phyloP scores from a whole-genome alignment of 495 filamentous ascomycete genomes.

The Penicillium pulvis region DNA sequence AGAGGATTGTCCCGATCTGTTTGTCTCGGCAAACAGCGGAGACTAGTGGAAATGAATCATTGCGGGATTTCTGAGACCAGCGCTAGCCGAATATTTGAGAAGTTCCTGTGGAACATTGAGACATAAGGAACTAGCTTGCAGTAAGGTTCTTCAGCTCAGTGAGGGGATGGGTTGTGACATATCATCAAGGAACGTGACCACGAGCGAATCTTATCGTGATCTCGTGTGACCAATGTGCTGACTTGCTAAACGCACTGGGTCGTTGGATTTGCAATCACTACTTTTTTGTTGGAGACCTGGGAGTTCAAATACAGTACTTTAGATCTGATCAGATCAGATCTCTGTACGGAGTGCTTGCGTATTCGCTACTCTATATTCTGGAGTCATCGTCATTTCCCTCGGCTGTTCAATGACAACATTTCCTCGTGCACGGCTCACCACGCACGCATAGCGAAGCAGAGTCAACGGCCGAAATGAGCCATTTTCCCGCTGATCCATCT shows the following conservation, averaged over 20 bases:
- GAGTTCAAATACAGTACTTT: background rate
- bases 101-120: background rate
- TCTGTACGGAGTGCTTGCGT: background rate
- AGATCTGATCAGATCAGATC: background rate
- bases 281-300: background rate
- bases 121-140: background rate
- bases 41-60: background rate
- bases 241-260: background rate
- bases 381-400: background rate
- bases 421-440: conserved; percentile 4
- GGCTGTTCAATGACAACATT: conserved; percentile 3
- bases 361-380: background rate
- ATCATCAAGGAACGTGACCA: background rate
- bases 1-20: background rate
- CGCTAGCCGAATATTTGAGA: background rate
- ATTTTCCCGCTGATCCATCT: conserved; percentile 17
- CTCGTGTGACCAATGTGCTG: conserved; percentile 2
- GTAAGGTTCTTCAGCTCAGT: background rate
- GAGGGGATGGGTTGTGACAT: background rate
- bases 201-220: background rate
- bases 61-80: background rate
- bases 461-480: too few species aligned
- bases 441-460: background rate
- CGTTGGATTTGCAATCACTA: background rate
- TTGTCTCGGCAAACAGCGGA: conserved; percentile 1